phyloP scores from a whole-genome alignment of 257 asterid genomes.

The Solanum megistacrolobum region DNA sequence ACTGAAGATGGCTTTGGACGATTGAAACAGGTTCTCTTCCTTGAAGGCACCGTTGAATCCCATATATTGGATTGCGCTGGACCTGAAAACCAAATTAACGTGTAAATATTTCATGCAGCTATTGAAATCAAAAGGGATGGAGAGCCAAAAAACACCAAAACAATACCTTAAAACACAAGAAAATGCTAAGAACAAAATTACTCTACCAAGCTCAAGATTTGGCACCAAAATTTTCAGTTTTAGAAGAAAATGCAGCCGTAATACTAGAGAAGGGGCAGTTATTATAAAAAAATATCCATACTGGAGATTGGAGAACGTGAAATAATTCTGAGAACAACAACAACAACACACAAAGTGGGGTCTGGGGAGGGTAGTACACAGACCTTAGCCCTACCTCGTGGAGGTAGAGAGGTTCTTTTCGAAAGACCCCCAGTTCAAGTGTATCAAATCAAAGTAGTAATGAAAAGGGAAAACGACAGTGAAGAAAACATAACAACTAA shows the following conservation, averaged over 20 bases:
- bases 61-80: slow-evolving; percentile 44
- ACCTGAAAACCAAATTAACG: not conserved
- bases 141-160: not conserved
- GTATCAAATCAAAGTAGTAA: not conserved
- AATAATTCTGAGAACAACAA: not conserved
- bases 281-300: not conserved
- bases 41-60: slow-evolving; percentile 83
- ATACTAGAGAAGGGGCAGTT: not conserved
- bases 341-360: not conserved
- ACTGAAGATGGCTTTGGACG: slow-evolving; percentile 81
- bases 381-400: not conserved
- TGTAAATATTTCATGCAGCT: not conserved
- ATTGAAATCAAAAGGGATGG: not conserved
- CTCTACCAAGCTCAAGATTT: not conserved
- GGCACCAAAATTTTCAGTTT: not conserved
- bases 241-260: not conserved
- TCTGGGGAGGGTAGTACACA: not conserved
- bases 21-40: slow-evolving; percentile 79
- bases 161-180: not conserved
- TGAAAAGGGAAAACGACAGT: not conserved
- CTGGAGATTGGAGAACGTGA: not conserved
- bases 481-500: not conserved
- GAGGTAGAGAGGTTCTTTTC: not conserved
- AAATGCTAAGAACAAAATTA: not conserved
- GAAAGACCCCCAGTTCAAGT: not conserved